These are phyloP conservation scores for Taiwanofungus camphoratus DNA, from an alignment of 1,284 basidiomycete genomes.

Conservation along the genomic window DNA sequence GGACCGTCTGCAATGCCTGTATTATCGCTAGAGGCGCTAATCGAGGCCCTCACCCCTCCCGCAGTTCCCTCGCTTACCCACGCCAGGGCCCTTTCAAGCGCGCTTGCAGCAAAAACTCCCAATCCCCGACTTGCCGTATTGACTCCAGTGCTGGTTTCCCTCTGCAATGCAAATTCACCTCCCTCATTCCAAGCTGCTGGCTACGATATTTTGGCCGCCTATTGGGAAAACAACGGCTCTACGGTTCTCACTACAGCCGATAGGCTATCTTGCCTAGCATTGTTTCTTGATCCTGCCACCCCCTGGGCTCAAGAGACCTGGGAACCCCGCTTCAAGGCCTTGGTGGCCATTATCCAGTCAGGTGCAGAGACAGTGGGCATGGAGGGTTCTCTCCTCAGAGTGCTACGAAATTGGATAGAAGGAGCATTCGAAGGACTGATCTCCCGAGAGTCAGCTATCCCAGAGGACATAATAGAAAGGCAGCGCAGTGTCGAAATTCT, in stretches of 20 bases:
- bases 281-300: conserved; percentile 42
- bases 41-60: conserved; percentile 29
- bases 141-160: conserved; percentile 49
- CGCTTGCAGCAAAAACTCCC: conserved; percentile 20
- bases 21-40: conserved; percentile 27
- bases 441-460: conserved; percentile 28
- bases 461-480: conserved; percentile 46
- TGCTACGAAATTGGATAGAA: conserved; percentile 59
- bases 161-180: conserved; percentile 51
- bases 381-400: conserved; percentile 47
- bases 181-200: conserved; percentile 55
- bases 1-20: conserved; percentile 20
- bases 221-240: conserved; percentile 52
- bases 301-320: conserved; percentile 61
- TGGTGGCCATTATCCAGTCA: conserved; percentile 51
- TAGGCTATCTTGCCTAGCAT: conserved; percentile 52
- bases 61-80: conserved; percentile 30
- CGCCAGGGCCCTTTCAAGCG: conserved; percentile 24
- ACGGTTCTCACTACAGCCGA: conserved; percentile 44
- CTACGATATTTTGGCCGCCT: conserved; percentile 64
- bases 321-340: conserved; percentile 62
- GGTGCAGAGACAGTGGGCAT: conserved; percentile 60
- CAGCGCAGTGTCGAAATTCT: conserved; percentile 58
- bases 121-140: conserved; percentile 30
- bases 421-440: conserved; percentile 54